A percentile compares a stretch with the other conserved stretches of the same genome.
Conservation (phyloP, 169 alveolate species). For the Cryptosporidium ubiquitum region DNA sequence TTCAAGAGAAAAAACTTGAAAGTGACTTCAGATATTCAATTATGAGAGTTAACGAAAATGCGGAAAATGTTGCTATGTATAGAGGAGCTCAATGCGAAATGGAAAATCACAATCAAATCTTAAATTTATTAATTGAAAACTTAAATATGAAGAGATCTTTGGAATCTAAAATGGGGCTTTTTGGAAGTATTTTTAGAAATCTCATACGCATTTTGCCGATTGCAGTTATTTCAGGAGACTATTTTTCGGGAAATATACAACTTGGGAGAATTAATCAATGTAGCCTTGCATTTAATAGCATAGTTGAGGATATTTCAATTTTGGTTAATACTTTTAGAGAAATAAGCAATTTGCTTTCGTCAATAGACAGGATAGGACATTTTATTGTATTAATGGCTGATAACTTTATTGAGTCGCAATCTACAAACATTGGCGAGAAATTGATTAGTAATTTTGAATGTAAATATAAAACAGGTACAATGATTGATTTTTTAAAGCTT, state of each 20-base stretch:
- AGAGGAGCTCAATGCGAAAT: conserved; percentile 66
- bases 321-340: conserved; percentile 73
- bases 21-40: conserved; percentile 75
- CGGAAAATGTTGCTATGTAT: conserved; percentile 76
- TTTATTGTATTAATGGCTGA: conserved; percentile 36
- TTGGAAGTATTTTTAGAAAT: conserved; percentile 43
- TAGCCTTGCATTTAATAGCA: conserved; percentile 58
- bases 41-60: conserved; percentile 73
- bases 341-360: conserved; percentile 44
- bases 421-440: conserved; percentile 13
- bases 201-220: conserved; percentile 66
- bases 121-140: conserved; percentile 3
- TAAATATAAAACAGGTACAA: neutral
- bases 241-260: conserved; percentile 50
- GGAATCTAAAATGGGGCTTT: conserved; percentile 65
- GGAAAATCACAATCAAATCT: conserved; percentile 2
- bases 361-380: conserved; percentile 72
- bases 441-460: neutral
- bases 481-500: neutral
- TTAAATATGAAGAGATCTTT: neutral
- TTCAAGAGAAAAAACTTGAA: conserved; percentile 54
- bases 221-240: conserved; percentile 58
- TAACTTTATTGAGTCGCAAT: conserved; percentile 28
- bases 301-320: conserved; percentile 54
- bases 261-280: conserved; percentile 69